Conservation (phyloP, 2,329 filamentous ascomycete genomes). For the Pochonia chlamydosporia region DNA sequence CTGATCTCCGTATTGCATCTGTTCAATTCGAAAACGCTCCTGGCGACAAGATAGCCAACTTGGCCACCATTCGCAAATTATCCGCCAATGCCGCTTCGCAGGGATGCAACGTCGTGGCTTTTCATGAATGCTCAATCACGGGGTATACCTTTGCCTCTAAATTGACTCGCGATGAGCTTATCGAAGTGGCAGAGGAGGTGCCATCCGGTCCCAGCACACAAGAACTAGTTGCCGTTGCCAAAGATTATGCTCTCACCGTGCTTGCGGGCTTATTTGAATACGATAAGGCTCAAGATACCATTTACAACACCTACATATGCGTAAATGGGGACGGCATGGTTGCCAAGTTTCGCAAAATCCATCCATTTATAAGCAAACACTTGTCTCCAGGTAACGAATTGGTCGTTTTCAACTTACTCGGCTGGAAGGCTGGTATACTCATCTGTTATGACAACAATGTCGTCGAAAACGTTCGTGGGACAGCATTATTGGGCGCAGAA, state of each 20-base stretch:
- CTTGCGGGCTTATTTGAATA: constrained; percentile 10
- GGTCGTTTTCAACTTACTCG: constrained; percentile 13
- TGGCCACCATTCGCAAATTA: constrained; percentile 6
- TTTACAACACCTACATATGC: constrained; percentile 15
- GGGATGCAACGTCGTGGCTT: constrained; percentile 8
- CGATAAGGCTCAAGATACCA: constrained; percentile 1
- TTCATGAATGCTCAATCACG: constrained; percentile 10
- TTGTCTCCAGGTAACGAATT: constrained; percentile 9
- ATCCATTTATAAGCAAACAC: constrained; percentile 13
- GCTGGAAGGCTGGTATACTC: constrained; percentile 13
- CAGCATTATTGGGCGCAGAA: constrained; percentile 11
- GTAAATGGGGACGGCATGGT: constrained; percentile 9
- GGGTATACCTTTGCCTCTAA: constrained; percentile 11
- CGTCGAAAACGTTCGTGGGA: constrained; percentile 13
- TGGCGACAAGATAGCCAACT: constrained; percentile 10
- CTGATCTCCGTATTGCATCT: constrained; percentile 5
- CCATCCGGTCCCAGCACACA: neutral
- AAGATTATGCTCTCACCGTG: constrained; percentile 1
- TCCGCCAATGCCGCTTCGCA: neutral
- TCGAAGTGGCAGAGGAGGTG: neutral
- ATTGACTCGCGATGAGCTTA: constrained; percentile 2
- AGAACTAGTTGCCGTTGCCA: constrained; percentile 3
- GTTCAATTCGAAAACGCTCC: constrained; percentile 11
- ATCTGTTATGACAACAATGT: constrained; percentile 18
- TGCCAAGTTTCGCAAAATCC: constrained; percentile 13